Evolutionary conservation across 2,329 filamentous ascomycete species (phyloP), one percentile per base, ranked within the genome.

Genomic region (Chaetomiaceae sp.): DNA sequence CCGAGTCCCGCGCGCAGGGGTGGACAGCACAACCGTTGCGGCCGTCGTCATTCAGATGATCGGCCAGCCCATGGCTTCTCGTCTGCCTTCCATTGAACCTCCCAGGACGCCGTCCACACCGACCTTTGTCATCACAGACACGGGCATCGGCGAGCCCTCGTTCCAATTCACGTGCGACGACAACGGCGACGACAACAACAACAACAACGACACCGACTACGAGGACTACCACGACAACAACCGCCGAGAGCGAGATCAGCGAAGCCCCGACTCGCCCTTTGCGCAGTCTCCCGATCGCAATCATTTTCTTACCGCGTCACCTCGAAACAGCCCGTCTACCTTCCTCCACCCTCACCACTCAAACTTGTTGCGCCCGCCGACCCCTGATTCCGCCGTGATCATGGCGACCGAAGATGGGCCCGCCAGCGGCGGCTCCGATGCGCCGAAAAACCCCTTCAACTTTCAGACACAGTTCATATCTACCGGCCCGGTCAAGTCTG

Each of bases 381-480:
- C 54, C 55, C 64, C 54, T 3, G 53, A 54, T 34, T 57, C 21
- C 52, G 57, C 30, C 25, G 53, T 55, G 48, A 62, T 65, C 52
- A 70, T 74, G 65, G 65, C 70, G 44, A 60, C 66, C 35, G 61
- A 69, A 20, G 65, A 67, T 50, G 62, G 58, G 43, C 54, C 47
- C 34, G 46, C 58, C 23, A 59, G 57, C 20, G 55, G 57, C 19
- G 61, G 57, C 37, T 47, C 53, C 17, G 31, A 43, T 30, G 54
- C 56, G 19, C 67, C 66, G 14, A 73, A 71, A 50, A 87, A 84
- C 58, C 92, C 92, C 0, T 97, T 99, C 81, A 97, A 97, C 71
- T 97, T 97, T 70, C 83, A 95, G 70, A 87, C 92, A 1, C 85
- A 87, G 65, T 78, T 83, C 40, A 85, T 90, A 65, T 84, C 86